Evolutionary conservation across 75 land plant species (phyloP), one percentile per base, ranked within the genome.

Genomic region (Chamaecyparis obtusa): DNA sequence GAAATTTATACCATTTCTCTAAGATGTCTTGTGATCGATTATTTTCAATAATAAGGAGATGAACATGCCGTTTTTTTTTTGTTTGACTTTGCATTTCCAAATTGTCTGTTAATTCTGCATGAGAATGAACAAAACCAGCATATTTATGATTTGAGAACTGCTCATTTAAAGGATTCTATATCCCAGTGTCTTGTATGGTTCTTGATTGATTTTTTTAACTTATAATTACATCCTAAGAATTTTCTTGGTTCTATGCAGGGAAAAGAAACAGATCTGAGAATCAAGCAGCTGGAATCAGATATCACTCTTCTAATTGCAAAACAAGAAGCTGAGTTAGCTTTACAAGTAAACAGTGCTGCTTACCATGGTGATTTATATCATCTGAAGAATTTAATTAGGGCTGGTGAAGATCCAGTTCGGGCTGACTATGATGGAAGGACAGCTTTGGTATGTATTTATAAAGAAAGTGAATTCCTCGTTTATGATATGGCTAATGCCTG

Each of bases 361-460:
- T 94, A 90, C 90, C 72, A 93, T 87, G 97, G 98, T 64, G 97
- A 96, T 86, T 60, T 95, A 49, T 76, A 88, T 85, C 90, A 87
- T 56, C 83, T 96, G 30, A 91, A 94, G 72, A 82, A 88, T 86
- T 90, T 96, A 71, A 88, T 94, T 55, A 86, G 90, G 78, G 89
- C 91, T n/a, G 97, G 98, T 79, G 98, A 95, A 86, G 97, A 93
- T 91, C 94, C 94, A 2, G 89, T 85, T 8, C 93, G 90, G 86
- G 85, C 89, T 3, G 97, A 96, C 88, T 96, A 96, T 88, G 94
- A 93, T 89, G 97, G 97, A 79, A 88, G 95, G 35, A 86, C 98
- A 84, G 94, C 98, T 48, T 84, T 96, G 94, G 98, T 96, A 95
- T 51, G 88, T 44, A 86, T 15, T 33, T 87, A 84, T 35, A 33